A percentile compares a stretch with the other conserved stretches of the same genome.
Conservation (phyloP, 768 basidiomycete species). For the Naganishia vaughanmartiniae region DNA sequence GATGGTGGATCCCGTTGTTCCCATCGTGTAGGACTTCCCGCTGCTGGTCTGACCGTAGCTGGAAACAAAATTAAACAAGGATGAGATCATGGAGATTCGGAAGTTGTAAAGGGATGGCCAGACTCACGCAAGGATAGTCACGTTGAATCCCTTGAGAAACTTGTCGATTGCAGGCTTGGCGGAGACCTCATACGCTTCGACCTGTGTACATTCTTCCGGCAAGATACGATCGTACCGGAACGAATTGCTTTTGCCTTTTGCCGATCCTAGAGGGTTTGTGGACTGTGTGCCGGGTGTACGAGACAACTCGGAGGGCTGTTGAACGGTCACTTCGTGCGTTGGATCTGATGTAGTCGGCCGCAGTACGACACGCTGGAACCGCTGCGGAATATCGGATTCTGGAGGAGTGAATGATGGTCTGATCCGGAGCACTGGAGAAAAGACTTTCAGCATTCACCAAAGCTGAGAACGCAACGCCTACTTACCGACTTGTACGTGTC, state of each 20-base stretch:
- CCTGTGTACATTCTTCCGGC: slow-evolving; percentile 76
- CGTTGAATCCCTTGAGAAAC: slow-evolving; percentile 80
- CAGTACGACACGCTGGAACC: slow-evolving; percentile 34
- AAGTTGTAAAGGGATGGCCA: background rate
- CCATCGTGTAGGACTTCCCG: slow-evolving; percentile 89
- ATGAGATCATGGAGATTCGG: background rate
- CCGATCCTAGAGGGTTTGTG: slow-evolving; percentile 58
- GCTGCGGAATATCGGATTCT: slow-evolving; percentile 25
- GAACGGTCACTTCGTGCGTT: slow-evolving; percentile 40
- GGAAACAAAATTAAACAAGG: background rate
- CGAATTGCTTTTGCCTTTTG: slow-evolving; percentile 68
- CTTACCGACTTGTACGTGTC: slow-evolving; percentile 32
- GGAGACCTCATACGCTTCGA: slow-evolving; percentile 78
- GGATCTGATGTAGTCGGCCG: slow-evolving; percentile 30
- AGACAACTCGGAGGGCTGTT: slow-evolving; percentile 46
- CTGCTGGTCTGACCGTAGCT: slow-evolving; percentile 30
- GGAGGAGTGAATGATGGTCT: slow-evolving; percentile 27
- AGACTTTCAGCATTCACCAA: background rate
- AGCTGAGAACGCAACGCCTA: background rate
- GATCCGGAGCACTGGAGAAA: slow-evolving; percentile 28
- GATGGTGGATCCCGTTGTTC: slow-evolving; percentile 83
- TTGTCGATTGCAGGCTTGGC: slow-evolving; percentile 61
- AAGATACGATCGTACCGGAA: slow-evolving; percentile 96
- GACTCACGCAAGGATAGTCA: slow-evolving; percentile 82
- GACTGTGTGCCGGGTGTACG: slow-evolving; percentile 52